These are phyloP conservation scores for Podospora sp. DNA, from an alignment of 495 filamentous ascomycete genomes.

Conservation along the genomic window DNA sequence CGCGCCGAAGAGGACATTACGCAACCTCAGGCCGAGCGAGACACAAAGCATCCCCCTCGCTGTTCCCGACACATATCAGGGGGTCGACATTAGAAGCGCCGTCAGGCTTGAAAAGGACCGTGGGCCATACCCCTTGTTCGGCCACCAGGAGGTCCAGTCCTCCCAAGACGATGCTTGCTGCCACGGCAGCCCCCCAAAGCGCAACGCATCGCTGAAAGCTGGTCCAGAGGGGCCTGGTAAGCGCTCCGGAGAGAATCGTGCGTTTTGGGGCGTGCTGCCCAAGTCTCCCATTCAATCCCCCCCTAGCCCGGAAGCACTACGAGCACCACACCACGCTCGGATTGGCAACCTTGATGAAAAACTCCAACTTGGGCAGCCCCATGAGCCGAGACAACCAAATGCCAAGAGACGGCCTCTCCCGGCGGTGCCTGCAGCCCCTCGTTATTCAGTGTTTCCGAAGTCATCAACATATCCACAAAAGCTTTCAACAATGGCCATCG, in stretches of 20 bases:
- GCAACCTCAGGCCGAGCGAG: constrained; percentile 14
- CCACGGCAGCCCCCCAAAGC: constrained; percentile 24
- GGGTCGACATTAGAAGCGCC: constrained; percentile 4
- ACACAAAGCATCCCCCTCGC: not conserved
- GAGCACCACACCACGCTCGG: not conserved
- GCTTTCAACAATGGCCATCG: constrained; percentile 22
- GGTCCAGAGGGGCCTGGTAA: not conserved
- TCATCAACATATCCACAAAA: not conserved
- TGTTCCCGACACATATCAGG: constrained; percentile 13
- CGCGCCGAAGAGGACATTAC: constrained; percentile 12
- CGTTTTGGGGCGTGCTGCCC: constrained; percentile 22
- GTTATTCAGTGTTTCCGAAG: constrained; percentile 27
- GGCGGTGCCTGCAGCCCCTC: constrained; percentile 9
- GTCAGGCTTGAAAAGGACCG: constrained; percentile 14
- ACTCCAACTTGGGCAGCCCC: not conserved
- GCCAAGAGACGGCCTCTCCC: constrained; percentile 22
- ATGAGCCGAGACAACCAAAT: not conserved
- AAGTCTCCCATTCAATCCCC: constrained; percentile 18
- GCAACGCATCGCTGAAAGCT: constrained; percentile 9
- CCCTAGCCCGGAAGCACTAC: constrained; percentile 4
- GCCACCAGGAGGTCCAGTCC: not conserved
- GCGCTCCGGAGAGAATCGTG: constrained; percentile 12
- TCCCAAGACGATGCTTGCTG: constrained; percentile 23
- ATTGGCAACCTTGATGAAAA: not conserved
- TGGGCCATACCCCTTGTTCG: constrained; percentile 15